Evolutionary conservation across 139 green algal genomes (phyloP), one percentile per base, ranked within the genome.

Genomic region (Picochlorum sp.): DNA sequence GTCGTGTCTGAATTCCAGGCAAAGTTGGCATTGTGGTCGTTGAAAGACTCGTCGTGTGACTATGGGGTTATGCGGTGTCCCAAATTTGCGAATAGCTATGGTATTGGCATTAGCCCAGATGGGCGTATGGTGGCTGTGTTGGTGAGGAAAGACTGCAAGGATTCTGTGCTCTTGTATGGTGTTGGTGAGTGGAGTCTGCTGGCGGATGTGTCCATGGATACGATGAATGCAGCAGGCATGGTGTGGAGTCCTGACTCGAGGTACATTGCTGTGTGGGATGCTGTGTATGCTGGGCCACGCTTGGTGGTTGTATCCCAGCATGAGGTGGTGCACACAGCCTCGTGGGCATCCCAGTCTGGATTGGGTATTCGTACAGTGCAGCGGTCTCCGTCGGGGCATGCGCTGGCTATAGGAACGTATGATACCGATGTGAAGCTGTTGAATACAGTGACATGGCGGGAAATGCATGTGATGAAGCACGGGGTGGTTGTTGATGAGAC

Each of bases 11-110:
- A 90, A 51, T 96, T 96, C 49, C 67, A 83, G 28, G 71, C 97
- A 37, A 85, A 86, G 16, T 68, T 87, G 16, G 88, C 84, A 3
- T 66, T 94, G 9, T 97, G 91, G 91, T 85, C 67, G 0, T 76
- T 96, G n/a, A 37, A 77, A 23, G 70, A 81, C 51, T 79, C 80
- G 44, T 41, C 34, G 9, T 41, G 34, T 41, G 68, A 34, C 11
- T 89, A 80, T 62, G 65, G 71, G 2, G 81, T 90, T 68, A 69
- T 96, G 24, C 59, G 54, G 2, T 81, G 76, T 3, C 83, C 90
- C 6, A 97, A 97, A 74, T 63, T 69, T 45, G n/a, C 31, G 11
- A 59, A 62, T 0, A 57, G 72, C 5, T 57, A 51, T 6, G 90
- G 82, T 3, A 64, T 92, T 18, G 74, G 68, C 3, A 96, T 95